Evolutionary conservation across 805 yeast species (phyloP), one percentile per base, ranked within the genome.

Genomic region (Candida xiaguanensis): DNA sequence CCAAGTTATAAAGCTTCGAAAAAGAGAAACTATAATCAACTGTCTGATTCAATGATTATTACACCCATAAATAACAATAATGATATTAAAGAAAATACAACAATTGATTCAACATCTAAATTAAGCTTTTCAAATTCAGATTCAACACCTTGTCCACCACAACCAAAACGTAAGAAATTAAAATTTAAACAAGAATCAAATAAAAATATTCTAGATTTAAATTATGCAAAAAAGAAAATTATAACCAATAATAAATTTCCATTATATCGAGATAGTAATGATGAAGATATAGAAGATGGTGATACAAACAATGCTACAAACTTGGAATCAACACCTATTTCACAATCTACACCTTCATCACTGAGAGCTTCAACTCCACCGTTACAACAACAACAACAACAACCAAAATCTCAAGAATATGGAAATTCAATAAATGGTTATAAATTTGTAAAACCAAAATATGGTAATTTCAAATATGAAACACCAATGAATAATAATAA

Each of bases 101-200:
- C 15, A 17, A 8, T 13, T 3, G 5, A 20, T 14, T 15, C 34
- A 5, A 13, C 12, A 29, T 36, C 39, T 40, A 31, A 33, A 28
- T 7, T 38, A 13, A 36, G 37, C n/a, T 38, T 14, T n/a, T 34
- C 28, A 23, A 27, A 19, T 26, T 36, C 14, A 16, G 35, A 67
- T 48, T 63, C 70, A 8, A 67, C 74, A 3, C 74, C 74, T 8
- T 67, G 74, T 42, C 74, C 74, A 2, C 46, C 55, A 2, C 67
- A 66, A 32, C 69, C 72, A 5, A 44, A 48, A 31, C 49, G 70
- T n/a, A 67, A 66, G 50, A 59, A 53, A 39, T 42, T 63, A 26
- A 58, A 56, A 44, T 54, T 59, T 35, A 61, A 58, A 39, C 48
- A 51, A 2, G 40, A 41, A 7, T 57, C 61, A 3, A 47, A 47